Evolutionary conservation across 345 rosid species (phyloP).

Genomic region (Carallia pectinifolia): DNA sequence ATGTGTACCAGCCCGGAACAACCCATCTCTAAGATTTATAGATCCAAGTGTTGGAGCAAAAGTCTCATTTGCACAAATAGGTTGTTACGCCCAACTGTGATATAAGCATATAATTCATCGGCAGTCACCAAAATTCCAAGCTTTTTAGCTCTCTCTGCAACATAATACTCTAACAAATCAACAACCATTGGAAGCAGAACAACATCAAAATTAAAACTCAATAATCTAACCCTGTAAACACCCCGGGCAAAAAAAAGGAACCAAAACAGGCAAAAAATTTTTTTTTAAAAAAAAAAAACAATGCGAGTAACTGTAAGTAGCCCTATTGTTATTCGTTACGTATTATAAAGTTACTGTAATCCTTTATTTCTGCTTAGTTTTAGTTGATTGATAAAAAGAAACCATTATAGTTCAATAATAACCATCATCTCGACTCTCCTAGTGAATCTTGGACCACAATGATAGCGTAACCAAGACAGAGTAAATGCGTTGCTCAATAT

Average conservation of each 20-base stretch:
- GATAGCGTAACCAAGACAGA: too few relatives aligned
- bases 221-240: too few relatives aligned
- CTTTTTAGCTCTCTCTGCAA: constrained; percentile 59
- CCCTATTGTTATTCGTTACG: constrained; percentile 30
- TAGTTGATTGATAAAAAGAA: too few relatives aligned
- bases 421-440: too few relatives aligned
- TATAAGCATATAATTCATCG: constrained; percentile 62
- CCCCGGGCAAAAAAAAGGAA: too few relatives aligned
- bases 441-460: too few relatives aligned
- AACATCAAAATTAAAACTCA: neutral
- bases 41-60: constrained; percentile 61
- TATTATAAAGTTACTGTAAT: too few relatives aligned
- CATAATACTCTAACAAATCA: constrained; percentile 15
- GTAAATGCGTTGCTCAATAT: too few relatives aligned
- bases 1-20: constrained; percentile 58
- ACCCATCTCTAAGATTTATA: constrained; percentile 65
- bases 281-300: too few relatives aligned
- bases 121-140: constrained; percentile 65
- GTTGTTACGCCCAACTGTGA: constrained; percentile 44
- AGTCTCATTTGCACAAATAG: constrained; percentile 64
- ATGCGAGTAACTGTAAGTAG: constrained; percentile 52
- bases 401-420: too few relatives aligned
- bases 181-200: neutral
- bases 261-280: too few relatives aligned
- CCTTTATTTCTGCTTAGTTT: too few relatives aligned